phyloP scores from a whole-genome alignment of 331 rosid genomes.

The Cucumis variabilis region DNA sequence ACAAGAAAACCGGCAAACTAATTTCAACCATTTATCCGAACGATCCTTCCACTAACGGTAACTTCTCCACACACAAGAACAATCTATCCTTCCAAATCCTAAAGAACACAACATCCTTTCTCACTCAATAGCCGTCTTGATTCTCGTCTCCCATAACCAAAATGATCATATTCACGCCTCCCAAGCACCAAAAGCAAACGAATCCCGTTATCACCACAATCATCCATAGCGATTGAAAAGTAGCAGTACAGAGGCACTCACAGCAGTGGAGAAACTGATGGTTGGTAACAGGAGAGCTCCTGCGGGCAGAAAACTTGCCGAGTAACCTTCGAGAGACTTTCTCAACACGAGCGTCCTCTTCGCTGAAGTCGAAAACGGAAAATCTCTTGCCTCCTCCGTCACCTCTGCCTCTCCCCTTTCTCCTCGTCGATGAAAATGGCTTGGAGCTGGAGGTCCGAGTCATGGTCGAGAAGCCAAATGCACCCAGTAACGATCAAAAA shows the following conservation, averaged over 20 bases:
- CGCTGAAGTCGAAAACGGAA: conserved; percentile 64
- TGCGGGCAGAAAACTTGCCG: conserved; percentile 20
- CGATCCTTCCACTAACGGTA: neutral
- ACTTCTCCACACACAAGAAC: neutral
- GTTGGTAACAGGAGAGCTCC: conserved; percentile 50
- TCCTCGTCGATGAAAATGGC: neutral
- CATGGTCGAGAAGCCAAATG: conserved; percentile 33
- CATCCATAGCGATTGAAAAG: neutral
- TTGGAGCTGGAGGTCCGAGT: conserved; percentile 17
- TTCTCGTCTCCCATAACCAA: neutral
- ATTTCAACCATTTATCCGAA: neutral
- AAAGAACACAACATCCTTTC: neutral
- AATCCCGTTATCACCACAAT: neutral
- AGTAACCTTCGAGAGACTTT: conserved; percentile 13
- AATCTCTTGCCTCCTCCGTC: conserved; percentile 39
- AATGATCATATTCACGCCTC: neutral
- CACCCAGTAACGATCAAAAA: neutral
- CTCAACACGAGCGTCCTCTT: conserved; percentile 48
- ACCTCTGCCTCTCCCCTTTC: neutral
- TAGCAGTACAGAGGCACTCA: conserved; percentile 41
- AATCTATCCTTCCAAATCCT: neutral
- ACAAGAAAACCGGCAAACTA: neutral
- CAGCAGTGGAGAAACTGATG: conserved; percentile 60
- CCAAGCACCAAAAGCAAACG: neutral
- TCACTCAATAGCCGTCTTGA: neutral